A percentile compares a stretch with the other conserved stretches of the same genome.
Evolutionary conservation across 371 early-diverging fungal genomes (phyloP).

Genomic region (Saksenaea oblongispora): DNA sequence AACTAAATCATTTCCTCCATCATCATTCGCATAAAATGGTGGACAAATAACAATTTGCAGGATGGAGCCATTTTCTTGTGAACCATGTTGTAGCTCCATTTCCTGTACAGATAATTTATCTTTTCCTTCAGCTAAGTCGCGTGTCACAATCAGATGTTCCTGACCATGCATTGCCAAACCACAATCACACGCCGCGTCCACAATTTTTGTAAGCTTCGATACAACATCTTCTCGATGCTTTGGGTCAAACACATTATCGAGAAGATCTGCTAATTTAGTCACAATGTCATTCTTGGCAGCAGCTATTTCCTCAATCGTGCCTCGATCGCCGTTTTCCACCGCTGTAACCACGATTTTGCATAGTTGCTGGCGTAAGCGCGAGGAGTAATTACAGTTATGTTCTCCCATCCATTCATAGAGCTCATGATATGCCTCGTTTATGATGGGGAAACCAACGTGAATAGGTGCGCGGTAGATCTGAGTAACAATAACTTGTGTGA

Average conservation of each 20-base stretch:
- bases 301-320: slow-evolving; percentile 22
- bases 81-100: slow-evolving; percentile 8
- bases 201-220: slow-evolving; percentile 30
- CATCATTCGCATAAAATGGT: slow-evolving; percentile 12
- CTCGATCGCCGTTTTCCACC: slow-evolving; percentile 19
- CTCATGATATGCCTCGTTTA: slow-evolving; percentile 38
- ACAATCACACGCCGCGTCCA: slow-evolving; percentile 36
- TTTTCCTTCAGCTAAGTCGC: slow-evolving; percentile 10
- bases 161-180: slow-evolving; percentile 41
- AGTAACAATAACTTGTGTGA: slow-evolving; percentile 30
- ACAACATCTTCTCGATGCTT: slow-evolving; percentile 12
- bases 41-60: slow-evolving; percentile 15
- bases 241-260: slow-evolving; percentile 27
- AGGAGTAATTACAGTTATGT: slow-evolving; percentile 31
- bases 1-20: slow-evolving; percentile 4
- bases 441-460: slow-evolving; percentile 29
- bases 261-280: slow-evolving; percentile 13
- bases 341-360: slow-evolving; percentile 36
- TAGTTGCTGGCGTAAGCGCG: slow-evolving; percentile 45
- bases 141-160: slow-evolving; percentile 29
- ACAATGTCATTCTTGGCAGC: slow-evolving; percentile 20
- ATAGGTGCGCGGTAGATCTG: slow-evolving; percentile 33
- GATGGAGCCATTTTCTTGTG: slow-evolving; percentile 5
- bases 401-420: slow-evolving; percentile 38
- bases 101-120: neutral